These are phyloP conservation scores for Amylocystis lapponica DNA, from an alignment of 768 basidiomycete genomes.

Conservation along the genomic window DNA sequence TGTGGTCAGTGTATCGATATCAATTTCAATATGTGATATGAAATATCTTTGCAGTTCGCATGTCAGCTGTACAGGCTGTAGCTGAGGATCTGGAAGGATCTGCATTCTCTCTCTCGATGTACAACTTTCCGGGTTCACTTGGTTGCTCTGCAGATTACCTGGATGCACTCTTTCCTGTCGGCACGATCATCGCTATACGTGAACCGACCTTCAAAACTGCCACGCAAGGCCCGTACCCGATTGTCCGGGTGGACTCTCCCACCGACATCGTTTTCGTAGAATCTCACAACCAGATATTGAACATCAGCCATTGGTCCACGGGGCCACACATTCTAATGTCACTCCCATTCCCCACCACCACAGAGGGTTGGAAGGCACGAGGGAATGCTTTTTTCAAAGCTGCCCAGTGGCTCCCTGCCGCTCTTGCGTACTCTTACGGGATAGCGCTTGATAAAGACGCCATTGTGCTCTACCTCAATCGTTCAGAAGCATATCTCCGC, in stretches of 20 bases:
- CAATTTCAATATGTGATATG: neutral
- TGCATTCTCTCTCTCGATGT: slow-evolving; percentile 15
- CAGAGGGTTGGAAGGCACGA: slow-evolving; percentile 14
- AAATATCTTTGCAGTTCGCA: slow-evolving; percentile 2
- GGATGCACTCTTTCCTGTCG: slow-evolving; percentile 24
- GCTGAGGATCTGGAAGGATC: slow-evolving; percentile 25
- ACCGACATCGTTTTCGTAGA: slow-evolving; percentile 22
- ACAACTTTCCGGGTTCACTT: slow-evolving; percentile 23
- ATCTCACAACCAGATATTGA: slow-evolving; percentile 7
- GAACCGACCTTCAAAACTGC: slow-evolving; percentile 25
- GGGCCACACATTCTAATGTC: neutral
- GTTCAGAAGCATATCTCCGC: slow-evolving; percentile 21
- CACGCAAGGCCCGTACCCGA: neutral
- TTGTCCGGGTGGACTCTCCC: slow-evolving; percentile 27
- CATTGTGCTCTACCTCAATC: slow-evolving; percentile 21
- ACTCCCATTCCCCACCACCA: slow-evolving; percentile 4
- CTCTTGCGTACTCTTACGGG: slow-evolving; percentile 20
- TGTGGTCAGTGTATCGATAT: slow-evolving; percentile 6
- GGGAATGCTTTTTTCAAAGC: slow-evolving; percentile 21
- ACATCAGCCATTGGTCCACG: slow-evolving; percentile 3
- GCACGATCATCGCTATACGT: slow-evolving; percentile 23
- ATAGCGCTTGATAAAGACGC: slow-evolving; percentile 13
- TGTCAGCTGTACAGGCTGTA: slow-evolving; percentile 8
- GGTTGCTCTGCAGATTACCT: slow-evolving; percentile 13
- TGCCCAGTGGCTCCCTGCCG: slow-evolving; percentile 21